Evolutionary conservation across 441 rosid genomes (phyloP).

Genomic region (Adansonia rubrostipa): DNA sequence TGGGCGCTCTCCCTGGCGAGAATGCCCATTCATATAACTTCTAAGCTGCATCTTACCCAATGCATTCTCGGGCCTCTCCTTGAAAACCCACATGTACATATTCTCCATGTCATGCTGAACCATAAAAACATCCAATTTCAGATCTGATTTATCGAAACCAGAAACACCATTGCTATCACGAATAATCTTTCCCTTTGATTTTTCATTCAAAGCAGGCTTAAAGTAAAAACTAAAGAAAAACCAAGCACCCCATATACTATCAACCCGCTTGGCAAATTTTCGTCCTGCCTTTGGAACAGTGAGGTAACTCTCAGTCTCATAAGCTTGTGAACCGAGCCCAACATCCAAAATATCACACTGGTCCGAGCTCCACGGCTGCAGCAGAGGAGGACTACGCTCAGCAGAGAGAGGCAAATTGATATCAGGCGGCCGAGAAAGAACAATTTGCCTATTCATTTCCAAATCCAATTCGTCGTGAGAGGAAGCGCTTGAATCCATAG

Average conservation of each 20-base stretch:
- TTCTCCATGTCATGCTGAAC: conserved; percentile 86
- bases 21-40: conserved; percentile 75
- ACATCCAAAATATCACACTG: conserved; percentile 64
- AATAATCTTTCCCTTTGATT: conserved; percentile 62
- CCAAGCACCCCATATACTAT: conserved; percentile 82
- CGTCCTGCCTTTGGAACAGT: conserved; percentile 56
- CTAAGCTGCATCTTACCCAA: conserved; percentile 77
- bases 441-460: conserved; percentile 55
- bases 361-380: conserved; percentile 50
- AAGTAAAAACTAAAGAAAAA: conserved; percentile 73
- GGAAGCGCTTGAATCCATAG: conserved; percentile 71
- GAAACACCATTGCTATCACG: conserved; percentile 59
- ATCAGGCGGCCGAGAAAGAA: conserved; percentile 69
- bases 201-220: conserved; percentile 66
- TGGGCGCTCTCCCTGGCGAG: conserved; percentile 65
- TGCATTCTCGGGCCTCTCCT: conserved; percentile 72
- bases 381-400: conserved; percentile 56
- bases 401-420: conserved; percentile 69
- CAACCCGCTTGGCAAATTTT: conserved; percentile 62
- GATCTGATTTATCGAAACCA: conserved; percentile 63
- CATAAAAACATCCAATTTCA: conserved; percentile 64
- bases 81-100: conserved; percentile 81
- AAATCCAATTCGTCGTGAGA: conserved; percentile 71
- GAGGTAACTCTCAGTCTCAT: conserved; percentile 53
- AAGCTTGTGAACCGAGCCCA: conserved; percentile 56